Base-by-base conservation (phyloP, 2,329 filamentous ascomycete genomes). In the Paraphoma sp. region DNA sequence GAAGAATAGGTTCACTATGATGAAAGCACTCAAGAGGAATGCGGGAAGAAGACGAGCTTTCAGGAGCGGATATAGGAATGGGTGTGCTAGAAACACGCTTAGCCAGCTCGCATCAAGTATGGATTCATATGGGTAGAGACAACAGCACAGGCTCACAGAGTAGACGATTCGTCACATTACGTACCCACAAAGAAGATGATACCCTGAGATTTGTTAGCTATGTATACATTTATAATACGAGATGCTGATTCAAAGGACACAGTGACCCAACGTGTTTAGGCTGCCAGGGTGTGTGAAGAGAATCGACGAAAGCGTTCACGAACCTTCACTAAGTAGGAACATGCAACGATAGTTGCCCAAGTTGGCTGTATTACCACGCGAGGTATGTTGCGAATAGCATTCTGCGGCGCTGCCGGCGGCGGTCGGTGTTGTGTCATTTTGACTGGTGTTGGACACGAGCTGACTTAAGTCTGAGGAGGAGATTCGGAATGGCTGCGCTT, bases 1-100 rank as follows among this genome's bases (percentile, higher is more conserved):
- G 11, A 92, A 82, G 76, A 98, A 98, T 17, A 98, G 86, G 17
- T 96, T 82, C n/a, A 88, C 80, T 60, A 97, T 91, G 12, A 97
- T 90, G 52, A 95, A 86, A 12, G 89, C 80, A 0, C 93, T 97
- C 11, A 97, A 88, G 12, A 97, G 80, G 2, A 91, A 86, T 29
- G 96, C 84, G 0, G 94, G 93, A 0, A 98, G 78, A 2, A 99
- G 81, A 14, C 93, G 88, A 23, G 90, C 83, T 54, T 86, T 82
- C 63, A 97, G 89, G 1, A 97, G 84, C 23, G 93, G 93, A 77
- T 90, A 96, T 63, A 95, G 89, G 67, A 90, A 92, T 18, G 86
- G 88, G 72, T 93, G 90, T 31, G 84, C 82, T 48, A 10, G 33
- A 14, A 23, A 23, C 23, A 23, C 23, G 23, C 23, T 23, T 23